Conservation (phyloP, 1,284 basidiomycete species). For the Pisolithus thermaeus region DNA sequence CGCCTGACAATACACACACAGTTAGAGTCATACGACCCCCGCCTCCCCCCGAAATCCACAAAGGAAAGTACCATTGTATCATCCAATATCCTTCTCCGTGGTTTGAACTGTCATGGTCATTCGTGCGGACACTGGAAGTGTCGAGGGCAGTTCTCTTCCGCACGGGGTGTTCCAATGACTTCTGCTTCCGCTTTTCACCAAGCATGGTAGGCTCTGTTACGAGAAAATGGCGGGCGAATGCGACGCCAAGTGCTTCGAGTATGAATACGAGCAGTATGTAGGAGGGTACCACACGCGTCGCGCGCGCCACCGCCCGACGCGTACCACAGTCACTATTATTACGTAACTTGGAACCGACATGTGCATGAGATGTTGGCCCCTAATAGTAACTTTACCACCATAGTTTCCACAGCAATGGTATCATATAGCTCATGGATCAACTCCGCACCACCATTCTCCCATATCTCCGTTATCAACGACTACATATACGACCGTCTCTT, state of each 20-base stretch:
- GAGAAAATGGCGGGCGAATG: too few species aligned
- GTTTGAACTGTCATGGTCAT: conserved; percentile 6
- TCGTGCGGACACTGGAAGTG: conserved; percentile 6
- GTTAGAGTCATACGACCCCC: neutral
- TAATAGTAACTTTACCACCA: too few species aligned
- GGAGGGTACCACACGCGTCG: neutral
- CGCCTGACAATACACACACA: conserved; percentile 44
- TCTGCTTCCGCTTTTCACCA: conserved; percentile 26
- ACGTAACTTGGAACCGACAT: too few species aligned
- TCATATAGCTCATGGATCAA: too few species aligned
- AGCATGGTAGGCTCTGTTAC: conserved; percentile 7
- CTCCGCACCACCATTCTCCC: too few species aligned
- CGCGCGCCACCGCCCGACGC: neutral
- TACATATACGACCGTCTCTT: too few species aligned
- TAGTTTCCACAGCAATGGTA: too few species aligned
- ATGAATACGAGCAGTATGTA: too few species aligned
- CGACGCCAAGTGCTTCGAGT: neutral
- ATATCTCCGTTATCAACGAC: too few species aligned
- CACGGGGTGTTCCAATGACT: conserved; percentile 20
- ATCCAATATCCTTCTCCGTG: conserved; percentile 50
- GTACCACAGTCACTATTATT: too few species aligned
- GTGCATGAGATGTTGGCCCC: too few species aligned
- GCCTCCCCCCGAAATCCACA: neutral
- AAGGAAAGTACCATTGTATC: conserved; percentile 53
- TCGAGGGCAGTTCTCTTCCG: conserved; percentile 33